phyloP scores from a whole-genome alignment of 176 grass and related monocot species.

The Aechmea fasciata region DNA sequence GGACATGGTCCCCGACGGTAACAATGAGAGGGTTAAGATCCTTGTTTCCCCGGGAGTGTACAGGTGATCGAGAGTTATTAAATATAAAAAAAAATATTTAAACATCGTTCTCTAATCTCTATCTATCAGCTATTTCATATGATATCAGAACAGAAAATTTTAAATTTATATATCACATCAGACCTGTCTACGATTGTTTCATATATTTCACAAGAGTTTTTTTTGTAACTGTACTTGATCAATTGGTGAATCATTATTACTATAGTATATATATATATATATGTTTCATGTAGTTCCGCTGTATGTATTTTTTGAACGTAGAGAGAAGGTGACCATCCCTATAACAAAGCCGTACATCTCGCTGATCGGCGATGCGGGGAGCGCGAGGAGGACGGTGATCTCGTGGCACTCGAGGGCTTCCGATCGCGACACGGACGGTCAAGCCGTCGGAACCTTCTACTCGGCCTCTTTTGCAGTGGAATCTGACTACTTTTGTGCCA shows the following conservation, averaged over 20 bases:
- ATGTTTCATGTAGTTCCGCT: background rate
- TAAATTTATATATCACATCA: too few species aligned
- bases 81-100: too few species aligned
- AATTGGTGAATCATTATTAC: background rate
- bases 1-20: conserved; percentile 74
- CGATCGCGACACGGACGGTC: conserved; percentile 37
- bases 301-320: conserved; percentile 14
- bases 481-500: conserved; percentile 84
- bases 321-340: conserved; percentile 90
- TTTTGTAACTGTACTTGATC: background rate
- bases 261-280: background rate
- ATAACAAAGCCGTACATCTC: conserved; percentile 84
- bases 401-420: conserved; percentile 57
- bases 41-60: conserved; percentile 58
- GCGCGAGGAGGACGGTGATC: conserved; percentile 50
- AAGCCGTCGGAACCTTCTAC: conserved; percentile 61
- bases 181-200: too few species aligned
- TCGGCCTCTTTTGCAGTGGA: conserved; percentile 82
- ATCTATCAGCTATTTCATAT: too few species aligned
- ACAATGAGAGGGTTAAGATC: conserved; percentile 65
- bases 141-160: too few species aligned
- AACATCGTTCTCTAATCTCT: too few species aligned
- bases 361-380: conserved; percentile 54
- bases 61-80: conserved; percentile 35
- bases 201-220: background rate